Base-by-base conservation (phyloP, 1,284 basidiomycete species). In the Puccinia horiana region DNA sequence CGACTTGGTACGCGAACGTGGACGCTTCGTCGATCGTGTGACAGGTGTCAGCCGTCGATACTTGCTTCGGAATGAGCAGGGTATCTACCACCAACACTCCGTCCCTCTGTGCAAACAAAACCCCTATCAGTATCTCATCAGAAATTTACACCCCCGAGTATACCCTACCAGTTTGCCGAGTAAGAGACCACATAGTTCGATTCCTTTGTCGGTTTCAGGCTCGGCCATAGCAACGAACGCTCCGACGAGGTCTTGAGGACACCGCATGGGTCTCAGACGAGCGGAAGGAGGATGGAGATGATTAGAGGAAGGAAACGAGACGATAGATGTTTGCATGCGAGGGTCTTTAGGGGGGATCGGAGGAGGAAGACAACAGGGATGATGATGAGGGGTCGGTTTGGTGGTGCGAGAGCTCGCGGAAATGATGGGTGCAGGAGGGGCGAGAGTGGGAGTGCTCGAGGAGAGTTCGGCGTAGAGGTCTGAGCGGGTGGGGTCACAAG, bases 1-100 rank as follows among this genome's bases (percentile, higher is more conserved):
- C 90, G 86, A 93, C 92, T 84, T 93, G 94, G 86, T 94, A 94
- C 84, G 91, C 90, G 86, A 94, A 87, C n/a, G 94, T 92, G 61
- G 93, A 88, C 86, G 95, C 94, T 85, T 96, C 94, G 85, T 93
- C 91, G 91, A 94, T 95, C 69, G 91, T 91, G 18, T 49, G 40
- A 87, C 94, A 96, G 49, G 93, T 94, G 88, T 96, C 93, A 83
- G 92, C 91, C 83, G 93, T 94, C 80, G 93, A 91, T 83, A 91
- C 91, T 86, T 96, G 94, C 86, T 91, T 92, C 18, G 94, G 94
- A 35, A 96, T 91, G 83, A 94, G 87, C 84, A 95, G 86, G 76
- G 92, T 92, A 78, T 92, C 91, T 12, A 95, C 92, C 0, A 90
- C 87, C 84, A 88, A 93, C 20, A 32, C 47, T 37, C 84, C 81